phyloP scores from a whole-genome alignment of 2,329 filamentous ascomycete genomes.

The Cytospora chrysosperma region DNA sequence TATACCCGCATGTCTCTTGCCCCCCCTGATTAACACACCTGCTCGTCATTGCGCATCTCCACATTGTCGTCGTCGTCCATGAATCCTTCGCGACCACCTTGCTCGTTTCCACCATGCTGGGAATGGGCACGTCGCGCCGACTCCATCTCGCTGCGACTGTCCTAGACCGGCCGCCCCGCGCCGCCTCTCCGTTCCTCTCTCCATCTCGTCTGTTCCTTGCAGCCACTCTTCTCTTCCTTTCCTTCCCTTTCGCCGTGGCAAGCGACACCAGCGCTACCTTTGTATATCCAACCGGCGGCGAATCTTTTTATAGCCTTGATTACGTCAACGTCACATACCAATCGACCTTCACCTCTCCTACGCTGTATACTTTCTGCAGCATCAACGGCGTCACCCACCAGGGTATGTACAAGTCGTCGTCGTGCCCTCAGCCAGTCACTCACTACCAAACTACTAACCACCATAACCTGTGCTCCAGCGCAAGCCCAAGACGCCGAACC shows the following conservation, averaged over 20 bases:
- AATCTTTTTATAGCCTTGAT: conserved; percentile 12
- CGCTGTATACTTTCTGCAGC: conserved; percentile 12
- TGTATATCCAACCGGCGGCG: conserved; percentile 11
- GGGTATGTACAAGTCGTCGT: neutral
- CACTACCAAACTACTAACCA: too few relatives aligned
- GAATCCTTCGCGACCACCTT: conserved; percentile 3
- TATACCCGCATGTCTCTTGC: neutral
- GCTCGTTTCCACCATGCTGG: conserved; percentile 18
- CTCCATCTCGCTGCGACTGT: neutral
- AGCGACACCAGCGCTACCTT: conserved; percentile 6
- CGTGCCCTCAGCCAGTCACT: neutral
- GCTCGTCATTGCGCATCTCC: neutral
- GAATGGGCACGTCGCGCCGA: conserved; percentile 9
- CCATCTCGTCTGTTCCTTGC: neutral
- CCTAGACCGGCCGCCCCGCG: neutral
- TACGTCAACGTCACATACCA: conserved; percentile 15
- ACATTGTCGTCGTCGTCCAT: conserved; percentile 10
- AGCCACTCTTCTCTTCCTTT: neutral
- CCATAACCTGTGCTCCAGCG: neutral
- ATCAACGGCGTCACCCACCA: conserved; percentile 14
- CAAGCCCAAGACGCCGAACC: conserved; percentile 15
- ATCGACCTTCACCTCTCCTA: conserved; percentile 6
- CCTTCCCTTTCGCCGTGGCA: neutral
- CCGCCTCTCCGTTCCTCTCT: neutral
- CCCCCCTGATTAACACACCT: neutral